A percentile compares a stretch with the other conserved stretches of the same genome.
These are phyloP conservation scores for Venturia pyrina DNA, from an alignment of 2,329 filamentous ascomycete genomes.

Conservation along the genomic window DNA sequence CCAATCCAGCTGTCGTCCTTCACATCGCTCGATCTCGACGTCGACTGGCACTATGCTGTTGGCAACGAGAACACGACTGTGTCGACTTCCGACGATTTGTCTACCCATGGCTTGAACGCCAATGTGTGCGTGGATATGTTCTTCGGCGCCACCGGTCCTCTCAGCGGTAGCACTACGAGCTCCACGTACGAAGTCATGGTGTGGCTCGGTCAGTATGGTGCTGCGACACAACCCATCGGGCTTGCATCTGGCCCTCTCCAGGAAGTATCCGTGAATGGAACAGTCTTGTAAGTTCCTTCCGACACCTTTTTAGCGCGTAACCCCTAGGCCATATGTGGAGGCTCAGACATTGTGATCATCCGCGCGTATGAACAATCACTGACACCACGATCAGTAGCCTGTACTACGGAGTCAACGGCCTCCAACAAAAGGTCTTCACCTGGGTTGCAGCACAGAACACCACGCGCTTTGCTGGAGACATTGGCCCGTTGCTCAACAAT, in stretches of 20 bases:
- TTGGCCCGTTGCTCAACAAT: constrained; percentile 35
- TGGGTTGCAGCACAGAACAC: constrained; percentile 34
- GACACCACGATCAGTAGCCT: constrained; percentile 25
- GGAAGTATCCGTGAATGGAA: constrained; percentile 31
- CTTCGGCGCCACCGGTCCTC: constrained; percentile 36
- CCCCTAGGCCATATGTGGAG: not conserved
- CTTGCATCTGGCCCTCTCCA: constrained; percentile 22
- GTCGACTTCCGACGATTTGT: constrained; percentile 28
- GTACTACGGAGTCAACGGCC: constrained; percentile 32
- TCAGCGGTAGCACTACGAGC: constrained; percentile 28
- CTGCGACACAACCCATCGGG: constrained; percentile 40
- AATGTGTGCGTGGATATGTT: constrained; percentile 54
- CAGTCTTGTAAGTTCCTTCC: constrained; percentile 23
- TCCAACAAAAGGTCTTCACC: constrained; percentile 39
- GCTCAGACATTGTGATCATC: not conserved
- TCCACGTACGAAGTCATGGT: constrained; percentile 46
- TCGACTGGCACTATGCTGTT: constrained; percentile 42
- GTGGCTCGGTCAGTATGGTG: constrained; percentile 42
- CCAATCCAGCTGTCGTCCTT: constrained; percentile 34
- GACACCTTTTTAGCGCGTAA: not conserved
- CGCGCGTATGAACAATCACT: not conserved
- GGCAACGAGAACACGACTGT: constrained; percentile 31
- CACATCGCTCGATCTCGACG: constrained; percentile 32
- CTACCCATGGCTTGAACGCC: constrained; percentile 30
- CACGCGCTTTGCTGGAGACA: constrained; percentile 37